Evolutionary conservation across 176 grass and related monocot genomes (phyloP).

Genomic region (Cymbopogon citratus): DNA sequence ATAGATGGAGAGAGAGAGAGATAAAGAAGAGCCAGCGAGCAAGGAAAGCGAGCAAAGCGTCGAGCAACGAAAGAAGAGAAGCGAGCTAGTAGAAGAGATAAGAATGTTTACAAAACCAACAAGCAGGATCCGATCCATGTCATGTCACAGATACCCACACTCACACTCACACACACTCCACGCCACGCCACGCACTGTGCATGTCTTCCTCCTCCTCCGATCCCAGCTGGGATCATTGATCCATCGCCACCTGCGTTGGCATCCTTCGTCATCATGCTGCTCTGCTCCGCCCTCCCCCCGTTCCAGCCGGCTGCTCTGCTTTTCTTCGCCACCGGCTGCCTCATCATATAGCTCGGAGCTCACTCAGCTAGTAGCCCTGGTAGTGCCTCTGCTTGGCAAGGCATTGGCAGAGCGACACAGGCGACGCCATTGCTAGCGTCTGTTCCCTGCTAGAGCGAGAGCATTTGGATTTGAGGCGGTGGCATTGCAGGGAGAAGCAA

Average conservation of each 20-base stretch:
- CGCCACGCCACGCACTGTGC: background rate
- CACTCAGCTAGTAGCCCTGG: too few species aligned
- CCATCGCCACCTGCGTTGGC: constrained; percentile 17
- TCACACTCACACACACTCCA: background rate
- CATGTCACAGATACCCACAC: constrained; percentile 17
- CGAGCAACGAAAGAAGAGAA: constrained; percentile 31
- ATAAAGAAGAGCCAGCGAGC: background rate
- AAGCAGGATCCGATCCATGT: background rate
- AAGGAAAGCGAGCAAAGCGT: background rate
- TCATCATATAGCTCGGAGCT: constrained; percentile 41
- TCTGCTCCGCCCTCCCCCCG: background rate
- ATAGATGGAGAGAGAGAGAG: background rate
- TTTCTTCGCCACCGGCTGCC: constrained; percentile 2
- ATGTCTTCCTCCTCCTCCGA: background rate
- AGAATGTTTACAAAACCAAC: constrained; percentile 27
- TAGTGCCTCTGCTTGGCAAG: too few species aligned
- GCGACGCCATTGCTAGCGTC: background rate
- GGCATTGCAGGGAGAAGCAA: background rate
- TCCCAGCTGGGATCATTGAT: background rate
- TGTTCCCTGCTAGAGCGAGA: background rate
- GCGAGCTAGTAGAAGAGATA: background rate
- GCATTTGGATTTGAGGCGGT: background rate
- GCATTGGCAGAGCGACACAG: background rate
- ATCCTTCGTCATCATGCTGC: constrained; percentile 23
- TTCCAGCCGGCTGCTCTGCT: background rate